Percentiles rank a stretch among this genome's conserved stretches.
Conservation (phyloP, 2,329 filamentous ascomycete species). For the Pseudogymnoascus sp. region DNA sequence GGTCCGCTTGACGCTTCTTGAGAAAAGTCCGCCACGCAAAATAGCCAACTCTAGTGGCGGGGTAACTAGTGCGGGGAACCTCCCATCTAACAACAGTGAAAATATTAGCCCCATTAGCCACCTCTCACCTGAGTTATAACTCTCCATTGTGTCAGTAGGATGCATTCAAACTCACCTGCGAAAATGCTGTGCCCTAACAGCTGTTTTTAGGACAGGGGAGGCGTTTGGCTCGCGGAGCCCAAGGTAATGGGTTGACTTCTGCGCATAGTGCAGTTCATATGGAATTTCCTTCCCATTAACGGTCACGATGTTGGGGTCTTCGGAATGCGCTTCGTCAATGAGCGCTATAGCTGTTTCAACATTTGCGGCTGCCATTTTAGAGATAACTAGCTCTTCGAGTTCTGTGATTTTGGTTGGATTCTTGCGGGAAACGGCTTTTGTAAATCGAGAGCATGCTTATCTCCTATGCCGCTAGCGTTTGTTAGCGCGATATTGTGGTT, state of each 20-base stretch:
- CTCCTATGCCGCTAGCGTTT: neutral
- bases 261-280: constrained; percentile 77
- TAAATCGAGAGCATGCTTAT: neutral
- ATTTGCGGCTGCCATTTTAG: constrained; percentile 17
- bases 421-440: neutral
- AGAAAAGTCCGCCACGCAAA: constrained; percentile 70
- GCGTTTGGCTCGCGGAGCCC: constrained; percentile 51
- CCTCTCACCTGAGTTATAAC: neutral
- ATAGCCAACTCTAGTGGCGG: constrained; percentile 69
- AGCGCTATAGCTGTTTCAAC: constrained; percentile 50
- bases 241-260: constrained; percentile 72
- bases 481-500: neutral
- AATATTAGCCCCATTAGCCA: neutral
- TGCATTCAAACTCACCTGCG: constrained; percentile 41
- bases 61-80: constrained; percentile 65
- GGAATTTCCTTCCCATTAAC: constrained; percentile 43
- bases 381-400: neutral
- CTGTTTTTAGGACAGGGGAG: constrained; percentile 61
- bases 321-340: constrained; percentile 66
- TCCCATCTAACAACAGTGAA: constrained; percentile 54
- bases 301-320: constrained; percentile 54
- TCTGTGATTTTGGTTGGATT: neutral
- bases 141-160: neutral
- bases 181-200: constrained; percentile 79
- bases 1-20: constrained; percentile 62